Conservation (phyloP, 192 early-diverging fungal genomes). For the Coemansia sp. region DNA sequence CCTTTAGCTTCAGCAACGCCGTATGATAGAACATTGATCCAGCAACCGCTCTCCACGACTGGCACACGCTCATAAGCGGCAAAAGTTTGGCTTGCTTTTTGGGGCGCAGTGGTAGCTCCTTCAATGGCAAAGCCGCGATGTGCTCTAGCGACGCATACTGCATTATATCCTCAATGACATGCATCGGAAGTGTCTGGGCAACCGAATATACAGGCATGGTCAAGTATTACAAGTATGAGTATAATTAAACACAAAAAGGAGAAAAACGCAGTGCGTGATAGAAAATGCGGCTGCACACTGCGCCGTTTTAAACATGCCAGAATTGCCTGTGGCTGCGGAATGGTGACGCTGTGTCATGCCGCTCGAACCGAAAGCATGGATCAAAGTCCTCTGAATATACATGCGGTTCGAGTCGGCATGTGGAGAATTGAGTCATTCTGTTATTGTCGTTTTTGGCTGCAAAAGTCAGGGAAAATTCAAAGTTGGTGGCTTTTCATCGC, state of each 20-base stretch:
- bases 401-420: not conserved
- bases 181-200: conserved; percentile 13
- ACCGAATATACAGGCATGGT: conserved; percentile 10
- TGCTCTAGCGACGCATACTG: not conserved
- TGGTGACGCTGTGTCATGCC: not conserved
- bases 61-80: conserved; percentile 14
- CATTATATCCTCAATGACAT: conserved; percentile 5
- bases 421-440: too few relatives aligned
- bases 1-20: not conserved
- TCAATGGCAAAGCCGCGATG: not conserved
- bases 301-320: not conserved
- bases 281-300: not conserved
- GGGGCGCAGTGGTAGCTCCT: not conserved
- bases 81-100: conserved; percentile 1
- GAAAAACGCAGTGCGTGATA: not conserved
- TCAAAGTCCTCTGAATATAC: not conserved
- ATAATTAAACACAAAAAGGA: not conserved
- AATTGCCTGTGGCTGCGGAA: conserved; percentile 1
- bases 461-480: too few relatives aligned
- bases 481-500: too few relatives aligned
- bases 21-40: conserved; percentile 22
- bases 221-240: not conserved
- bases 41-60: conserved; percentile 14
- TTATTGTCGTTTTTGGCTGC: too few relatives aligned
- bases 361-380: not conserved